Evolutionary conservation across 345 rosid genomes (phyloP).

Genomic region (Eucalyptus erythrocorys): DNA sequence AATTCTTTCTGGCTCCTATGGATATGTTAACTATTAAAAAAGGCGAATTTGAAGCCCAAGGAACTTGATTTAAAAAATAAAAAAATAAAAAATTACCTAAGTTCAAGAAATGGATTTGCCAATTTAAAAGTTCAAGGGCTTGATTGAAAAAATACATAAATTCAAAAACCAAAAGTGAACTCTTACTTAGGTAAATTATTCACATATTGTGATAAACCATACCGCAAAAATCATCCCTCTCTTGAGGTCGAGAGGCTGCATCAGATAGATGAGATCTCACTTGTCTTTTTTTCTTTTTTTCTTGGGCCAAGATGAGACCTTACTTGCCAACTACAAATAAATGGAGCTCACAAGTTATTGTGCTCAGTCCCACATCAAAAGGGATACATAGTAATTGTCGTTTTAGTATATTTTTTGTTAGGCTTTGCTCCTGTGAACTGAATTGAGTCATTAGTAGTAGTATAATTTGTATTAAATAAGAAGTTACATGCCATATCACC

Average conservation of each 20-base stretch:
- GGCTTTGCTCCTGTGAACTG: neutral
- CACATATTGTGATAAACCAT: neutral
- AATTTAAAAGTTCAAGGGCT: neutral
- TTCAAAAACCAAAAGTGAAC: neutral
- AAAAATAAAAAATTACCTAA: neutral
- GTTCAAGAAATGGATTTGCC: neutral
- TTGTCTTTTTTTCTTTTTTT: neutral
- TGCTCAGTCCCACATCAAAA: neutral
- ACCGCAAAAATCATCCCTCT: neutral
- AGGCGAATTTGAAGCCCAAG: neutral
- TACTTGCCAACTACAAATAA: neutral
- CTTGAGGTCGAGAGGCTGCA: neutral
- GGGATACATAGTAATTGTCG: neutral
- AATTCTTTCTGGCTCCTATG: neutral
- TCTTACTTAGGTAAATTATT: neutral
- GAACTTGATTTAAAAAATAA: neutral
- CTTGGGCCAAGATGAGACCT: neutral
- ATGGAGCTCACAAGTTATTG: neutral
- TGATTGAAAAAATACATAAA: neutral
- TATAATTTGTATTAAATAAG: neutral
- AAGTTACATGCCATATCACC: neutral
- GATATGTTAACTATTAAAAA: neutral
- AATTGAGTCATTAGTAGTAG: neutral
- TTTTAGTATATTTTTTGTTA: neutral
- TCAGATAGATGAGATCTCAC: neutral